Evolutionary conservation across 345 rosid genomes (phyloP), one percentile per base, ranked within the genome.

Genomic region (Citrus unshiu): DNA sequence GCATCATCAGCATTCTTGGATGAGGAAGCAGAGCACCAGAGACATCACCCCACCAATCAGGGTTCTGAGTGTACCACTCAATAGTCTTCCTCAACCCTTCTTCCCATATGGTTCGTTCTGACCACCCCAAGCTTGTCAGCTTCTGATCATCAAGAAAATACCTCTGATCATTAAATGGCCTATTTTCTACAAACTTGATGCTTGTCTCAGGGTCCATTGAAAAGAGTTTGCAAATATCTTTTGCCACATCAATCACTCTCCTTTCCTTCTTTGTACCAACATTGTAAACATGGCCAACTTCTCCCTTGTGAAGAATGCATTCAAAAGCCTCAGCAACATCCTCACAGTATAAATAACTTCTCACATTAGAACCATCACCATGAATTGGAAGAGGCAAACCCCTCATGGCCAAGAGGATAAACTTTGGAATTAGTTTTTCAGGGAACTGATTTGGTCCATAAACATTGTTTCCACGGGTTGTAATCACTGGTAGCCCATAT

Each of bases 1-100:
- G 95, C 97, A 92, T 91, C 98, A 94, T 92, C 80, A 92, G 74
- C 98, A 92, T 94, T 84, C 88, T 88, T 59, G 98, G 98, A 79
- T 94, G 98, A 75, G 95, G 98, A 80, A 91, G 93, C 72, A 94
- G 78, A 34, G 98, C 98, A 46, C 97, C 98, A 40, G 93, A 83
- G 29, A 94, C 98, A 82, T 94, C 98, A 32, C 95, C 98, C 98
- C 98, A 94, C 98, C 98, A 94, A 66, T 91, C 92, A 68, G 97
- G 97, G 86, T 94, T 91, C 62, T 86, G 83, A 72, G 90, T 88
- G 82, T 94, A 94, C 98, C 98, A 94, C 7, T 91, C 90, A 67
- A 91, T 86, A 16, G 97, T 92, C 86, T 88, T 92, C 86, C 34
- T 90, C 85, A 94, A 75, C 21, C 98, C 98, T 78, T 92, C 97